These are phyloP conservation scores for Calocera cornea DNA, from an alignment of 768 basidiomycete genomes.

Conservation along the genomic window DNA sequence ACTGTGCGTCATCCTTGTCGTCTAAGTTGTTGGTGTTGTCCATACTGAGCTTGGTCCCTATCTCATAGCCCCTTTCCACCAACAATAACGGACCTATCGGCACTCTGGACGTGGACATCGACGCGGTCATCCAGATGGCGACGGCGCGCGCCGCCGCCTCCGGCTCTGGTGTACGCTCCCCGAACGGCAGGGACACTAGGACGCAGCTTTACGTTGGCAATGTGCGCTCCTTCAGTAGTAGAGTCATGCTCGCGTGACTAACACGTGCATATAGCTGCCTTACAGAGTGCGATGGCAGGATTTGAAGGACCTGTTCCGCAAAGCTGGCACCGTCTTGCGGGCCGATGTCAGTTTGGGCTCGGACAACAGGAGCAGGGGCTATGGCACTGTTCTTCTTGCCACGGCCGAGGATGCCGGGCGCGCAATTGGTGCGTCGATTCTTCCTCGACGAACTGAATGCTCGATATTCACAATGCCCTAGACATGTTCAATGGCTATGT, in stretches of 20 bases:
- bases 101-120: constrained; percentile 65
- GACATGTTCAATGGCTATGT: constrained; percentile 93
- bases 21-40: neutral
- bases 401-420: constrained; percentile 88
- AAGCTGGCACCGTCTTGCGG: constrained; percentile 77
- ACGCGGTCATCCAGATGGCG: constrained; percentile 84
- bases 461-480: constrained; percentile 3
- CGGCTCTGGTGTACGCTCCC: neutral
- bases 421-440: constrained; percentile 48
- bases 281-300: constrained; percentile 99
- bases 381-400: constrained; percentile 88
- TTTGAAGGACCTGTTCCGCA: constrained; percentile 92
- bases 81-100: neutral
- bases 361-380: constrained; percentile 81
- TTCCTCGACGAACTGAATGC: neutral
- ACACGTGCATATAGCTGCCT: constrained; percentile 47
- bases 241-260: constrained; percentile 5
- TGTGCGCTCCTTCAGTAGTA: constrained; percentile 34
- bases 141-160: constrained; percentile 28
- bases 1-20: neutral
- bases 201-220: constrained; percentile 96
- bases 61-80: neutral
- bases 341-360: constrained; percentile 52
- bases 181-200: constrained; percentile 57
- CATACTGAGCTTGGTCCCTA: neutral